These are phyloP conservation scores for Rhizopus sp. DNA, from an alignment of 371 early-diverging fungal genomes.

Conservation along the genomic window DNA sequence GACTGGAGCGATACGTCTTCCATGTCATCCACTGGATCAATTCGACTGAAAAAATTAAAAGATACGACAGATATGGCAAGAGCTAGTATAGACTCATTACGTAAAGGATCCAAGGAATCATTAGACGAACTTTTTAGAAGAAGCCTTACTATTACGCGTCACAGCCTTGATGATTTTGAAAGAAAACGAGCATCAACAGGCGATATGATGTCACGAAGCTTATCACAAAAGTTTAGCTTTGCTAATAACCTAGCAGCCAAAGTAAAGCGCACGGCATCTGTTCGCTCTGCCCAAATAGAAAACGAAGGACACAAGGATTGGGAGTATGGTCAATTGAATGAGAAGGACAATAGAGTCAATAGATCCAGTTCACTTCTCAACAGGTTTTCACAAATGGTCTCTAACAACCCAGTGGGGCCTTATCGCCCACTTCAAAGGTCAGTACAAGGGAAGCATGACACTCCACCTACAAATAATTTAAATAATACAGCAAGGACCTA, in stretches of 20 bases:
- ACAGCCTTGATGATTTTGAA: constrained; percentile 20
- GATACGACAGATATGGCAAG: constrained; percentile 49
- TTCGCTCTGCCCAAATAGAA: constrained; percentile 14
- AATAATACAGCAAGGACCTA: constrained; percentile 2
- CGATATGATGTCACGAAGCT: constrained; percentile 29
- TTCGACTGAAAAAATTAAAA: constrained; percentile 37
- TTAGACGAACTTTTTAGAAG: constrained; percentile 45
- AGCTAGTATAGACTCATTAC: constrained; percentile 44
- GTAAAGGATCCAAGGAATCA: constrained; percentile 43
- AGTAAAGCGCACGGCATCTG: constrained; percentile 27
- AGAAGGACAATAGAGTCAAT: constrained; percentile 9
- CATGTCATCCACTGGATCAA: constrained; percentile 40
- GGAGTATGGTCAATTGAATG: constrained; percentile 28
- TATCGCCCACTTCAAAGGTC: constrained; percentile 1
- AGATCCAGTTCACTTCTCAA: constrained; percentile 31
- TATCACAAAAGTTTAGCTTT: constrained; percentile 38
- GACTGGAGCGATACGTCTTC: constrained; percentile 49
- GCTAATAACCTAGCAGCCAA: constrained; percentile 21
- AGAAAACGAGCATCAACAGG: constrained; percentile 41
- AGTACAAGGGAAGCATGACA: not conserved
- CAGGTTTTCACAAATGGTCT: constrained; percentile 42
- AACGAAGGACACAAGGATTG: constrained; percentile 28
- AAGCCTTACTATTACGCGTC: constrained; percentile 22
- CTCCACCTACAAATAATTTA: not conserved
- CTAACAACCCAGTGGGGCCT: constrained; percentile 18